Base-by-base conservation (phyloP, 2,329 filamentous ascomycete species). In the Cladobotryum mycophilum region DNA sequence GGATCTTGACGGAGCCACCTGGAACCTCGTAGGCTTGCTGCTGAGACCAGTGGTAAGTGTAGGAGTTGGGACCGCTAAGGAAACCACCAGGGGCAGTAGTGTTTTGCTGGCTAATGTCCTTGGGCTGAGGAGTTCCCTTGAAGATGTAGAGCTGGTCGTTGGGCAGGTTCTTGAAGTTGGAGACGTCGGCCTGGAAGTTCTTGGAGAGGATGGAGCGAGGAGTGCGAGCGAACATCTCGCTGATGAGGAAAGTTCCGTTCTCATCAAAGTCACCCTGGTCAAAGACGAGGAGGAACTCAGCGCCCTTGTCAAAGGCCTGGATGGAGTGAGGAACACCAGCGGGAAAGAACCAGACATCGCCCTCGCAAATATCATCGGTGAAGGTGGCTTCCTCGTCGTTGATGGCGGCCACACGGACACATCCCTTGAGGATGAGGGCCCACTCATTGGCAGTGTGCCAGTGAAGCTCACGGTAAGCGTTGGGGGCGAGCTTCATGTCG, bases 391-490 rank as follows among this genome's bases (percentile, higher is more conserved):
- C 76, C 9, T 77, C 70, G 40, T 77, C 70, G 53, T 81, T 73
- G 40, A 82, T 69, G 1, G 78, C 73, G 6, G 72, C 67, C 1
- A 82, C 65, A 5, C 76, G 70, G 2, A 76, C 76, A 38, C 70
- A 73, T 0, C 79, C 79, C 51, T 79, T 78, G 14, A 80, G 67
- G 11, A 82, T 66, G 5, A 79, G 65, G 0, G 74, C 68, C 76
- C 76, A 80, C 56, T 80, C 69, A 44, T 67, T 72, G 37, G 75
- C 71, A 36, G 73, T 78, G 56, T 82, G 79, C 79, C 78, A 86
- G 56, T 86, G 82, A 18, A 85, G 66, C 61, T 85, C 81, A 17
- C 82, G 75, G 54, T 84, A 84, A 0, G 76, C 79, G 22, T 77
- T 66, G 0, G 77, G 72, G n/a, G 71, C 73, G 1, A 82, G 69